These are phyloP conservation scores for Trichophyton equinum DNA, from an alignment of 2,329 filamentous ascomycete genomes.

Conservation along the genomic window DNA sequence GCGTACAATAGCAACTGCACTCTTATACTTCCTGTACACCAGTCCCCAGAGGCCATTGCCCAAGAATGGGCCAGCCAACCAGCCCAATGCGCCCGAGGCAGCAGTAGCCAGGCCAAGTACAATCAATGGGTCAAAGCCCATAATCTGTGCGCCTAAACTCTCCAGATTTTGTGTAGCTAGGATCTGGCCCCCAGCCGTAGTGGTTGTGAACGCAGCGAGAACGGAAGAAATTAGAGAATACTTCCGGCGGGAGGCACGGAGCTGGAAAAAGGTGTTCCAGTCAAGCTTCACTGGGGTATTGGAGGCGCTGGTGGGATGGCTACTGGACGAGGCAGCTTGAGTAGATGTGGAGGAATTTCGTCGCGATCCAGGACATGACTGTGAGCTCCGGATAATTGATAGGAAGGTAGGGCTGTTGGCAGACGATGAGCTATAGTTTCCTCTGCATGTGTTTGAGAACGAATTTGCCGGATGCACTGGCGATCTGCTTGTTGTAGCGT, in stretches of 20 bases:
- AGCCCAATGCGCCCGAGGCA: constrained; percentile 66
- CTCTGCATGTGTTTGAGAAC: not conserved
- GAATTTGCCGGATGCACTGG: not conserved
- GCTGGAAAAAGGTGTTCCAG: constrained; percentile 88
- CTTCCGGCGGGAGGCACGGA: constrained; percentile 72
- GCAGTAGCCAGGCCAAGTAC: constrained; percentile 70
- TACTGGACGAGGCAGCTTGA: not conserved
- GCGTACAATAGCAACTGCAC: constrained; percentile 54
- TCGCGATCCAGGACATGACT: not conserved
- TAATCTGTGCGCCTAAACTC: constrained; percentile 47
- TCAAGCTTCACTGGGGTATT: constrained; percentile 38
- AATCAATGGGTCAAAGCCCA: constrained; percentile 79
- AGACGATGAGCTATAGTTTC: not conserved
- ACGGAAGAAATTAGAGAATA: constrained; percentile 72
- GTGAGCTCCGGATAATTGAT: constrained; percentile 1
- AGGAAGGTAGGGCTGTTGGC: not conserved
- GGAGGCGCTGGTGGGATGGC: not conserved
- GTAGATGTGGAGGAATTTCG: constrained; percentile 1
- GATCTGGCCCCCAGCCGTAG: constrained; percentile 39
- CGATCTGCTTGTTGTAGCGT: not conserved
- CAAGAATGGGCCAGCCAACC: constrained; percentile 73
- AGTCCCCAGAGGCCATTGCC: constrained; percentile 70
- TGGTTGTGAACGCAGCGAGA: constrained; percentile 49
- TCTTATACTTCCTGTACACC: constrained; percentile 57
- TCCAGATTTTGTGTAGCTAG: constrained; percentile 63